Conservation (phyloP, 73 alveolate species). For the Breviolum minutum region DNA sequence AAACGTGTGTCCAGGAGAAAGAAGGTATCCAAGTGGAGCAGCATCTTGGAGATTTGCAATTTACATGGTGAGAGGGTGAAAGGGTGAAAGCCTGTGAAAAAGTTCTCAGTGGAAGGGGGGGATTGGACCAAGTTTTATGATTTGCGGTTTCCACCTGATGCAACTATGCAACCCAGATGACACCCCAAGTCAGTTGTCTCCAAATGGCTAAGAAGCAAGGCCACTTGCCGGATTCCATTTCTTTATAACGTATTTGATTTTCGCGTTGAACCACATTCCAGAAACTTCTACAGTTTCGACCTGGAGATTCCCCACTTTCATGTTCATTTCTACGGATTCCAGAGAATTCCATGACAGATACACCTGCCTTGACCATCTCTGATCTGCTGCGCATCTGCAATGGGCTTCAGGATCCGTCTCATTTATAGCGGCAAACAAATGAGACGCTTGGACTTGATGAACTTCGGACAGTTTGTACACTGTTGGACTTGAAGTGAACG, state of each 20-base stretch:
- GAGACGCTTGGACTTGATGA: slow-evolving; percentile 37
- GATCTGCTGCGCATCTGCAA: neutral
- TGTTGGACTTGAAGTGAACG: no score
- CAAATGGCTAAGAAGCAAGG: neutral
- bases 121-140: neutral
- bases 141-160: neutral
- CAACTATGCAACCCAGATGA: neutral
- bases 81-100: neutral
- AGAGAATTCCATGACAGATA: no score
- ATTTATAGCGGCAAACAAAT: slow-evolving; percentile 98
- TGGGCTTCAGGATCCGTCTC: slow-evolving; percentile 96
- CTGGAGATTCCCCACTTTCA: no score
- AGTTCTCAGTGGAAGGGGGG: neutral
- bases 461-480: no score
- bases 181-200: neutral
- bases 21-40: slow-evolving; percentile 98
- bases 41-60: neutral
- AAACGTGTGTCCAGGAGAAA: slow-evolving; percentile 96
- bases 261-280: no score
- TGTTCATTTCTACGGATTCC: no score
- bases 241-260: no score
- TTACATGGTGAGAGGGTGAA: neutral
- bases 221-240: no score
- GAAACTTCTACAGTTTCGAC: no score
- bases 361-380: no score